Evolutionary conservation across 768 basidiomycete genomes (phyloP), one percentile per base, ranked within the genome.

Genomic region (Candolleomyces aberdarensis): DNA sequence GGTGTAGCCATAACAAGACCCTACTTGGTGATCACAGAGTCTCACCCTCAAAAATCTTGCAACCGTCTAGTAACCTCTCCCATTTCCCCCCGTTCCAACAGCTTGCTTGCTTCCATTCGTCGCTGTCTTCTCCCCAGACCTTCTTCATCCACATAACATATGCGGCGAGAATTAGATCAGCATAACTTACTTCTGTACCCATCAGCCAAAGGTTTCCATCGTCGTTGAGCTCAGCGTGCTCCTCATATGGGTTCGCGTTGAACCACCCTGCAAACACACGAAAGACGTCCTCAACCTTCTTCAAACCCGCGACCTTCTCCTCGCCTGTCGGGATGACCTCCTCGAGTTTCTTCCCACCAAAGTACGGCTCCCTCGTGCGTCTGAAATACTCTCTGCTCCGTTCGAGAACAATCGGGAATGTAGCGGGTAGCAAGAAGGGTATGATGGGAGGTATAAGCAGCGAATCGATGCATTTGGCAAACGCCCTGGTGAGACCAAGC

Each of bases 61-160:
- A 49, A 1, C 29, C 61, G 44, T 57, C 53, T 41, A 65, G 36
- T 6, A 67, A 56, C 4, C 44, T 55, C 1, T 15, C 52, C 70
- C 70, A 70, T 17, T 59, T 50, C 32, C 68, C 68, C 14, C 55
- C 57, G 59, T 67, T 58, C 70, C 67, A 71, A 0, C 17, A 36
- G 14, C 29, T 60, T 6, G 66, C 32, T 11, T 68, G 65, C 6
- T 60, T 54, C 67, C 67, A 69, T 49, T 67, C 60, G 26, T 60
- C 29, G 20, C 66, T 66, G n/a, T 66, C 63, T 19, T 66, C 63
- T 17, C 66, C 68, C 46, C 59, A 58, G 15, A 63, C 44, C 1
- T 49, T 39, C 44, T 63, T 65, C 31, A 64, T 20, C 52, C 52
- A 51, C 20, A 58, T 56, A 9, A 65, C 39, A 3, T 29, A 15